phyloP scores from a whole-genome alignment of 2,329 filamentous ascomycete species.

The Blastomyces emzantsi region DNA sequence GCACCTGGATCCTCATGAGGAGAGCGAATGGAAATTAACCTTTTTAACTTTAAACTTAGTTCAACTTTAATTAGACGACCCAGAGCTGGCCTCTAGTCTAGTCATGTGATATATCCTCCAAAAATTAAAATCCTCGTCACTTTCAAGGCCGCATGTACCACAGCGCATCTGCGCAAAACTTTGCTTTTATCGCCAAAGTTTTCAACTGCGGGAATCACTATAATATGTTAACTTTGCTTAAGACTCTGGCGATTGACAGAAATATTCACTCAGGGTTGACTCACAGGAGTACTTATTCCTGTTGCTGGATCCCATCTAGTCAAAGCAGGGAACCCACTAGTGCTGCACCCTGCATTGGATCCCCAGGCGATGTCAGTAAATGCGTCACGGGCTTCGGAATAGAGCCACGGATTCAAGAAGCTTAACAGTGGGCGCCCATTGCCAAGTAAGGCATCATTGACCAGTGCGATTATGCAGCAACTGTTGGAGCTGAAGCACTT shows the following conservation, averaged over 20 bases:
- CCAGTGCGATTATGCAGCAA: slow-evolving; percentile 54
- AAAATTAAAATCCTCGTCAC: too few species aligned
- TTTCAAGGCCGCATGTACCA: too few species aligned
- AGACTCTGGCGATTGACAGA: too few species aligned
- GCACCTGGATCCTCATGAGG: too few species aligned
- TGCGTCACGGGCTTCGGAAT: slow-evolving; percentile 36
- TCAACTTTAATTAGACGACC: slow-evolving; percentile 3
- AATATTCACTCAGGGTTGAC: neutral
- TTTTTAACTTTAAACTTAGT: neutral
- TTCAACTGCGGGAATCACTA: slow-evolving; percentile 5
- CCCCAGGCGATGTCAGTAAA: slow-evolving; percentile 43
- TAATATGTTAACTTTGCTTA: neutral
- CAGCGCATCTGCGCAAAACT: neutral
- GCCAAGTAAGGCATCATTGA: slow-evolving; percentile 54
- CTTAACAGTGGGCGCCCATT: slow-evolving; percentile 47
- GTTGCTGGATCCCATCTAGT: slow-evolving; percentile 44
- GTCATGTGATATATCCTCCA: neutral
- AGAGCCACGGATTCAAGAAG: slow-evolving; percentile 56
- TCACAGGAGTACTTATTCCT: slow-evolving; percentile 30
- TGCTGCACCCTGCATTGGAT: slow-evolving; percentile 40
- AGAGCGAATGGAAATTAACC: too few species aligned
- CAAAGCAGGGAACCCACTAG: slow-evolving; percentile 42
- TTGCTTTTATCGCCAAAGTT: neutral
- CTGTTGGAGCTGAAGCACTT: slow-evolving; percentile 51
- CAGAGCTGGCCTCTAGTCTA: too few species aligned